Conservation (phyloP, 2,329 filamentous ascomycete genomes). For the Tolypocladium capitatum region DNA sequence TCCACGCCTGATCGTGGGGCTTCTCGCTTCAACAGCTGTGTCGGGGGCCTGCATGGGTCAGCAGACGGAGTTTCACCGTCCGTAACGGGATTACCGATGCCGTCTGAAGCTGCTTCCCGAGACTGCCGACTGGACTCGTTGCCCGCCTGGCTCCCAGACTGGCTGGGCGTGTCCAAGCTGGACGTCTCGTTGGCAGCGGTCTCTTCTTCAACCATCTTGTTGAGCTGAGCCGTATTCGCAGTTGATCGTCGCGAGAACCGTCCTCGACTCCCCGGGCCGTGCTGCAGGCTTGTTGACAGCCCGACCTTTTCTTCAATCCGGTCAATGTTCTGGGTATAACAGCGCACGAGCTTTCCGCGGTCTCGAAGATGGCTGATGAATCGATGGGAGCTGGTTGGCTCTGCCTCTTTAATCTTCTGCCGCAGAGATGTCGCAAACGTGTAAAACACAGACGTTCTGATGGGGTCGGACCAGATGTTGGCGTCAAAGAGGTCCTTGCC, state of each 20-base stretch:
- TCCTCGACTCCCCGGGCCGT: conserved; percentile 48
- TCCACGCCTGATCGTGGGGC: conserved; percentile 34
- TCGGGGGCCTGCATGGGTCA: conserved; percentile 7
- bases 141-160: background rate
- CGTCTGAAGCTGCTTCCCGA: conserved; percentile 5
- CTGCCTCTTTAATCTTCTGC: conserved; percentile 48
- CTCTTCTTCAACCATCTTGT: conserved; percentile 24
- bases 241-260: conserved; percentile 41
- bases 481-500: conserved; percentile 60
- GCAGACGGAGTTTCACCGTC: conserved; percentile 8
- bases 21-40: conserved; percentile 11
- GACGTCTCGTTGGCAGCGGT: conserved; percentile 4
- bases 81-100: background rate
- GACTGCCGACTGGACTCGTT: conserved; percentile 4
- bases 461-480: conserved; percentile 54
- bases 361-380: conserved; percentile 57
- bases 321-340: conserved; percentile 67
- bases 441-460: conserved; percentile 58
- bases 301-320: conserved; percentile 59
- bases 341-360: conserved; percentile 53
- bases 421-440: conserved; percentile 56
- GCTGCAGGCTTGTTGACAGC: conserved; percentile 46
- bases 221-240: conserved; percentile 19
- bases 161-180: conserved; percentile 6
- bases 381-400: conserved; percentile 51